Percentiles rank a stretch among this genome's conserved stretches.
These are phyloP conservation scores for Podospora anserina DNA, from an alignment of 495 filamentous ascomycete species.

Conservation along the genomic window DNA sequence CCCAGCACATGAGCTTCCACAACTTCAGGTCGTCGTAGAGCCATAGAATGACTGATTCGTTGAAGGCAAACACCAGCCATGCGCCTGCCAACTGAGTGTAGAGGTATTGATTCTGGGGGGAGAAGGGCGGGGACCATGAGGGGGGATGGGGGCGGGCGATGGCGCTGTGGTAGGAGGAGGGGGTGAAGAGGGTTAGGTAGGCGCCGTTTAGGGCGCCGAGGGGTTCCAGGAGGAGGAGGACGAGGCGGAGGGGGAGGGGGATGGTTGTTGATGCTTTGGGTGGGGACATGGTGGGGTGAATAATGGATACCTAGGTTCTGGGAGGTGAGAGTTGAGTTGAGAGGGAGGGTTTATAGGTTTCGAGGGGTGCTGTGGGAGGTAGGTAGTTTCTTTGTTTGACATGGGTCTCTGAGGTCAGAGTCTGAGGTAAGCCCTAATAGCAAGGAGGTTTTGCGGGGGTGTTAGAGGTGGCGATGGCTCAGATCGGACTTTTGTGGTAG, in stretches of 20 bases:
- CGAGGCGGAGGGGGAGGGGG: constrained; percentile 43
- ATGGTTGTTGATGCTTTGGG: constrained; percentile 23
- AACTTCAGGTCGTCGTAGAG: constrained; percentile 49
- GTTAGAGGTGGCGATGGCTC: no score
- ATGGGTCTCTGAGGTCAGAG: no score
- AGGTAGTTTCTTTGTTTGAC: no score
- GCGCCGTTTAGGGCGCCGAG: constrained; percentile 31
- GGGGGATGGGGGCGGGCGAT: constrained; percentile 20
- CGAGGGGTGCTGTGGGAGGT: no score
- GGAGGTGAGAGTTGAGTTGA: no score
- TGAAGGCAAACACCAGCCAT: constrained; percentile 55
- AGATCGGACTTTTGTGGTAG: no score
- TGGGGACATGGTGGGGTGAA: no score
- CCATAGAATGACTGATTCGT: constrained; percentile 56
- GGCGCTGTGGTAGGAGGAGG: constrained; percentile 32
- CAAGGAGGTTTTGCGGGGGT: no score
- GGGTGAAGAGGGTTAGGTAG: constrained; percentile 44
- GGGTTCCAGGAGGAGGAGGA: constrained; percentile 60
- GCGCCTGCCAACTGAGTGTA: constrained; percentile 50
- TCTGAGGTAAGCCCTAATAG: no score
- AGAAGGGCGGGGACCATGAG: constrained; percentile 4
- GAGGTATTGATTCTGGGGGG: constrained; percentile 24
- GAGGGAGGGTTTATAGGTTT: no score
- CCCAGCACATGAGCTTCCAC: constrained; percentile 43
- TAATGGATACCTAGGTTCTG: no score